Evolutionary conservation across 2,329 filamentous ascomycete genomes (phyloP).

Genomic region (Hortaea sp.): DNA sequence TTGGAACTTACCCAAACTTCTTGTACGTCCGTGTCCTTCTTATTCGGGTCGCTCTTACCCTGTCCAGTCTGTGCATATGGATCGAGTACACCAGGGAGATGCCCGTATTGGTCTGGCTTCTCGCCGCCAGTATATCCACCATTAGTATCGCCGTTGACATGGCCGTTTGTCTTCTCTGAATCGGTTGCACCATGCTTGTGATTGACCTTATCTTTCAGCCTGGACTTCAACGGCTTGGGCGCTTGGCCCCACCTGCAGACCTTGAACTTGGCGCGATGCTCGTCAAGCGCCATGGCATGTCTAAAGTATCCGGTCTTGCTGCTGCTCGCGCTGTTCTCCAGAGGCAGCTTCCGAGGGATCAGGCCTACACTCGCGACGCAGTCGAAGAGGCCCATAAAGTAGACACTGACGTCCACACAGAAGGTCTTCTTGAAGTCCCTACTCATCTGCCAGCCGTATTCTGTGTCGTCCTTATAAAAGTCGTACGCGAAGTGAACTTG

Average conservation of each 20-base stretch:
- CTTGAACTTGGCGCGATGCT: conserved; percentile 37
- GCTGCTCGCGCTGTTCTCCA: conserved; percentile 27
- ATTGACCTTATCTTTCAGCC: not conserved
- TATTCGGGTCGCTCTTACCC: not conserved
- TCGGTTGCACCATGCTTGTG: not conserved
- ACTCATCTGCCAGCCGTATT: conserved; percentile 32
- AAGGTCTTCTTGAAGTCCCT: conserved; percentile 36
- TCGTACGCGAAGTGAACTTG: conserved; percentile 36
- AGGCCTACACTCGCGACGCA: conserved; percentile 36
- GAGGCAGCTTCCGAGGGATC: conserved; percentile 29
- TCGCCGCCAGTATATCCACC: not conserved
- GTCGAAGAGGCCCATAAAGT: conserved; percentile 37
- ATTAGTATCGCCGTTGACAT: not conserved
- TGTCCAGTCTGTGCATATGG: not conserved
- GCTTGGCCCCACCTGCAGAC: conserved; percentile 22
- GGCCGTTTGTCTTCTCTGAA: not conserved
- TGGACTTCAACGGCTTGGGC: not conserved
- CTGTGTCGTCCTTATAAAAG: conserved; percentile 34
- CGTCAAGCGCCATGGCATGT: conserved; percentile 37
- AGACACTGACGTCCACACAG: conserved; percentile 31
- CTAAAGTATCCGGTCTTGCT: conserved; percentile 30
- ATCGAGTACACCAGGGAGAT: not conserved
- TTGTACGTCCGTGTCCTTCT: conserved; percentile 16
- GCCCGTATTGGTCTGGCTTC: not conserved
- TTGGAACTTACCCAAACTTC: conserved; percentile 28